Percentiles rank a stretch among this genome's conserved stretches.
phyloP scores from a whole-genome alignment of 305 asterid genomes.

The Solanum hybrid region DNA sequence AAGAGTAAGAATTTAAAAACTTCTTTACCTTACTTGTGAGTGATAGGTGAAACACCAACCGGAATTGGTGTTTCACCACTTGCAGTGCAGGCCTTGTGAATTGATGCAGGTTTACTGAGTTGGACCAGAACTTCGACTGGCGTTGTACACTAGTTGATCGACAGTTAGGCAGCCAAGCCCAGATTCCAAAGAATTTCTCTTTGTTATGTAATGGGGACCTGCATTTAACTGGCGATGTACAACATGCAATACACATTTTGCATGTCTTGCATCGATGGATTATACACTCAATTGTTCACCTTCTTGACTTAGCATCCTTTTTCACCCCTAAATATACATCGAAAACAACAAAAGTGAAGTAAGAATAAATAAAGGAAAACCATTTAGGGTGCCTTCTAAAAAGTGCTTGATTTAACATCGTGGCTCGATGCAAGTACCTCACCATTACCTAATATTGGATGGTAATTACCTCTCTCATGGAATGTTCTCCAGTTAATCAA shows the following conservation, averaged over 20 bases:
- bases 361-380: neutral
- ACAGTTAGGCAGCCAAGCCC: neutral
- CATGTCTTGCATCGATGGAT: neutral
- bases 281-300: neutral
- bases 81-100: neutral
- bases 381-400: neutral
- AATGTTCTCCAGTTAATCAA: neutral
- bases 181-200: neutral
- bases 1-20: neutral
- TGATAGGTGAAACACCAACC: neutral
- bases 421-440: neutral
- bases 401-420: neutral
- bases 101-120: neutral
- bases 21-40: neutral
- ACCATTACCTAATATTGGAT: neutral
- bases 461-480: neutral
- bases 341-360: neutral
- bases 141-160: neutral
- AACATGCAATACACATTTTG: neutral
- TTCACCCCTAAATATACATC: neutral
- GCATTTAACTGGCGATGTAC: neutral
- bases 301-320: neutral
- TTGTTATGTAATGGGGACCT: neutral
- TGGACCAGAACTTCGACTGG: neutral
- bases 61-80: neutral